phyloP scores from a whole-genome alignment of 2,329 filamentous ascomycete genomes.

The Fusarium chuoi region DNA sequence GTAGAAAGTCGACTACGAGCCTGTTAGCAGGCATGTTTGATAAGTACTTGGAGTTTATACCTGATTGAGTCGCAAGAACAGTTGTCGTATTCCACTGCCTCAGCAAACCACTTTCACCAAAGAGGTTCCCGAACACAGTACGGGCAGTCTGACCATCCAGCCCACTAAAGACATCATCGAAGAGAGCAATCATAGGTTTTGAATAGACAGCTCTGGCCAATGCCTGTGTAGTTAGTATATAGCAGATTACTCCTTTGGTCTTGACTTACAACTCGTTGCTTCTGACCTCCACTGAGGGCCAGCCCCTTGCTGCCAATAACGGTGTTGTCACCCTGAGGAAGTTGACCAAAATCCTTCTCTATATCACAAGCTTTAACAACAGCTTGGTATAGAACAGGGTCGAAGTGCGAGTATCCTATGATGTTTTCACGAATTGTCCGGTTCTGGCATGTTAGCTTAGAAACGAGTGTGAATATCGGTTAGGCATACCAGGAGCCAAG shows the following conservation, averaged over 20 bases:
- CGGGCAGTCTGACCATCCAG: constrained; percentile 50
- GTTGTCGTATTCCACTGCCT: constrained; percentile 48
- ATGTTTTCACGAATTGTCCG: constrained; percentile 51
- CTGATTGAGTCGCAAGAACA: constrained; percentile 51
- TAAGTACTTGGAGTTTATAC: constrained; percentile 4
- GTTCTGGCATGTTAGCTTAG: constrained; percentile 38
- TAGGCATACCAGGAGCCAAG: constrained; percentile 47
- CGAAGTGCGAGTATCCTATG: constrained; percentile 44
- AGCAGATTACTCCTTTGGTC: not conserved
- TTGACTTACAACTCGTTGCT: constrained; percentile 52
- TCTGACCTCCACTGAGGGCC: constrained; percentile 59
- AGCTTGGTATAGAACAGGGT: constrained; percentile 40
- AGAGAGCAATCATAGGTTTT: constrained; percentile 44
- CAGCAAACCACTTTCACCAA: constrained; percentile 43
- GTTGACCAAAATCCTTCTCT: constrained; percentile 45
- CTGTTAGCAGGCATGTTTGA: not conserved
- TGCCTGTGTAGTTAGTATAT: constrained; percentile 40
- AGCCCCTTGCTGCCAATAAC: constrained; percentile 58
- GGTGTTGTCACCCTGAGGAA: constrained; percentile 52
- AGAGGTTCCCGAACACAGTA: constrained; percentile 46
- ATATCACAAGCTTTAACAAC: constrained; percentile 48
- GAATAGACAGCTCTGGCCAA: constrained; percentile 54
- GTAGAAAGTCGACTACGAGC: constrained; percentile 46
- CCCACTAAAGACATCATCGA: constrained; percentile 54
- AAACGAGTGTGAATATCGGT: not conserved